Base-by-base conservation (phyloP, 1,139 yeast species). In the Nakaseomyces nivariensis region DNA sequence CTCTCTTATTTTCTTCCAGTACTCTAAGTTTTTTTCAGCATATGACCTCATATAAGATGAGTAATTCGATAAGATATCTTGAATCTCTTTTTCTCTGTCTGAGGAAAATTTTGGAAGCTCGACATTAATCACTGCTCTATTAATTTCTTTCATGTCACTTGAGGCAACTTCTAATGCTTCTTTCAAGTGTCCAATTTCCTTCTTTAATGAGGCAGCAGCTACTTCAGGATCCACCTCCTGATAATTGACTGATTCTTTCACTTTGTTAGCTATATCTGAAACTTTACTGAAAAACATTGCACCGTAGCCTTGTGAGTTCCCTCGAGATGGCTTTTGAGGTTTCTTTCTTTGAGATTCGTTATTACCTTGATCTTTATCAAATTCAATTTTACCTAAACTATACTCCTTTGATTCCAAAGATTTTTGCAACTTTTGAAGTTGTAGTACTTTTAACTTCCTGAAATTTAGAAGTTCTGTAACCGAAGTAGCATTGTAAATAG, bases 401-500 rank as follows among this genome's bases (percentile, higher is more conserved):
- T 41, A 13, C 4, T 27, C 58, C 45, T 69, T 58, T 46, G 62
- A 57, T 40, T 54, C 56, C 45, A 69, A 57, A 0, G 69, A 56
- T 25, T 66, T 63, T 40, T 57, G 62, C 3, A 70, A 73, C 56
- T 85, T 66, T 46, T 74, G 77, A 47, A 76, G 72, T 63, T 90
- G 97, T 11, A 82, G 70, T 9, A 78, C 70, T 63, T 92, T 90
- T 57, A 82, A 75, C 43, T 77, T 74, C 49, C 90, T 79, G 63
- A 77, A 90, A 59, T 81, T 83, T 46, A 84, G 73, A 13, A 90
- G 78, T 43, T 79, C 77, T 46, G 85, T 76, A 1, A 85, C 78
- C 0, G 84, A 82, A 5, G 75, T 73, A 0, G 94, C 80, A 67
- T 84, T 81, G 59, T 85, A 88, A 11, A 85, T 89, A 17, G 86